Base-by-base conservation (phyloP, 2,329 filamentous ascomycete genomes). In the Leptographium flavum region DNA sequence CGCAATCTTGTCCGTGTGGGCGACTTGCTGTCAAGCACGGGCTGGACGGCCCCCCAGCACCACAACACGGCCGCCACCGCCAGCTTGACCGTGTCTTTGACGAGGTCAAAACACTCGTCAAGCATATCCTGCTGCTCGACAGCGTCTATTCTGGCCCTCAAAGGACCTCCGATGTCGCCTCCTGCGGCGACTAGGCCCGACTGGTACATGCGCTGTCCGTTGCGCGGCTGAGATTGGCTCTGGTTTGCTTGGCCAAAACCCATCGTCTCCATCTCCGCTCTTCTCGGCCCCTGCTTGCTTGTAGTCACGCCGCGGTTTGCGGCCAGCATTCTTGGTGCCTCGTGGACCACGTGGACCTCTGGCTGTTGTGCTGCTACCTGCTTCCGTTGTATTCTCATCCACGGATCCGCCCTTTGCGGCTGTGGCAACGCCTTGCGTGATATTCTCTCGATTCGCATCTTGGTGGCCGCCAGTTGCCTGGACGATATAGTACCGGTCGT, bases 1-100 rank as follows among this genome's bases (percentile, higher is more conserved):
- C 53, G 49, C 14, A 58, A 52, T 42, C 58, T 46, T 32, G 42
- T 44, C 25, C 64, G 62, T 45, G 62, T 55, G 28, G 58, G 53
- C 25, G 65, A 68, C 3, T 56, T 50, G 8, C 52, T 49, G 52
- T 65, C 54, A 47, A 69, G 64, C 13, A 67, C 62, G 2, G 65
- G 65, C 41, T 53, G 53, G 15, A 68, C 57, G 13, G 60, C 48
- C 35, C 45, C 47, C 62, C 57, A 65, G 53, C 65, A 68, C 25
- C 41, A 49, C 22, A 36, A 22, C 33, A 52, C 19, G 2, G 37
- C 19, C 17, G 25, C n/a, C 31, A 53, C 39, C 25, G 57, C 32
- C 30, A 58, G 25, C 35, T 51, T 22, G n/a, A 25, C 47, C 15
- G 37, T 35, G 7, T 38, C 40, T 17, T 31, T 42, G 32, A 43